phyloP scores from a whole-genome alignment of 2,329 filamentous ascomycete species.

The Ambrosiella xylebori region DNA sequence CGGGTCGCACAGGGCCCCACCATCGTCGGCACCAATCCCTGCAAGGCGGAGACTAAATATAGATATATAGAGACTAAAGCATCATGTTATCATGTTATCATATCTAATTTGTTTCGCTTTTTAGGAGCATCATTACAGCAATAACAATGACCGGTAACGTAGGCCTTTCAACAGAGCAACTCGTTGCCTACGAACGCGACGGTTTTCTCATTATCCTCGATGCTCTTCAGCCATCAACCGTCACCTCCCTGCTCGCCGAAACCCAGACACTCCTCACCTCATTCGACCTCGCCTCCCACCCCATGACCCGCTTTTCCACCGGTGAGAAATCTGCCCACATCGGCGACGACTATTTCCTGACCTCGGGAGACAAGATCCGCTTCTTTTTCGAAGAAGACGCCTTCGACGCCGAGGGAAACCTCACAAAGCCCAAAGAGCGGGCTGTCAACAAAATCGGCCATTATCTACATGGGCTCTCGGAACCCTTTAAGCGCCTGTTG shows the following conservation, averaged over 20 bases:
- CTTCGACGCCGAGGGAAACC: constrained; percentile 45
- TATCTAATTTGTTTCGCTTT: not conserved
- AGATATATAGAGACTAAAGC: no score
- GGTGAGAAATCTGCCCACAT: constrained; percentile 62
- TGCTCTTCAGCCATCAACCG: constrained; percentile 50
- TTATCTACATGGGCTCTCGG: constrained; percentile 51
- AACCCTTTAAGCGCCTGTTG: constrained; percentile 44
- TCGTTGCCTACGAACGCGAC: constrained; percentile 57
- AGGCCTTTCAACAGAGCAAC: constrained; percentile 55
- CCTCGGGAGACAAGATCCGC: constrained; percentile 74
- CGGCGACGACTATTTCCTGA: constrained; percentile 86
- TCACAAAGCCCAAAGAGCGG: constrained; percentile 61
- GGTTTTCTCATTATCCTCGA: constrained; percentile 79
- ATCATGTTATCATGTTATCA: not conserved
- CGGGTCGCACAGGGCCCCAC: no score
- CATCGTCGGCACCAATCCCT: not conserved
- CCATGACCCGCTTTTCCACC: constrained; percentile 86
- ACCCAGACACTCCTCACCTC: constrained; percentile 55
- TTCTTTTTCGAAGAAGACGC: constrained; percentile 98
- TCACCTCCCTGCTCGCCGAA: constrained; percentile 53
- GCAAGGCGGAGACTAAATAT: no score
- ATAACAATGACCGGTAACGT: not conserved
- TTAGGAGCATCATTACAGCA: not conserved
- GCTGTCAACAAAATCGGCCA: constrained; percentile 87
- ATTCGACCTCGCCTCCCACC: constrained; percentile 69